phyloP scores from a whole-genome alignment of 306 rosid genomes.

The Lablab purpureus region DNA sequence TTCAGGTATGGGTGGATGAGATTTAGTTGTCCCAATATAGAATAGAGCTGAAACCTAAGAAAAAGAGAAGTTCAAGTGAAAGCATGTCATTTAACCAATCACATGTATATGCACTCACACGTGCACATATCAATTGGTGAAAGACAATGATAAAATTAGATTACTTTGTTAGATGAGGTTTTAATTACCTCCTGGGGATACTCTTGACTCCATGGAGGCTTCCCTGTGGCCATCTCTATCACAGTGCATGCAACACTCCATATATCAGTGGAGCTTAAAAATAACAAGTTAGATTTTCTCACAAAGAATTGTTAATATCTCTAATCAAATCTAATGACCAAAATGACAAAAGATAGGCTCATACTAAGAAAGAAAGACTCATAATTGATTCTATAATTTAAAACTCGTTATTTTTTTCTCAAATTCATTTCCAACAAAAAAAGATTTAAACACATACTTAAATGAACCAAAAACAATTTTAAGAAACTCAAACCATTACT shows the following conservation, averaged over 20 bases:
- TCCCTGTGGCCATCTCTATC: slow-evolving; percentile 98
- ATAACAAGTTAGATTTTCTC: slow-evolving; percentile 30
- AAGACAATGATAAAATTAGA: slow-evolving; percentile 33
- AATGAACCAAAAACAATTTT: not conserved
- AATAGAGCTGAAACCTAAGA: slow-evolving; percentile 91
- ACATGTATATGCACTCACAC: not conserved
- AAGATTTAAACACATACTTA: not conserved
- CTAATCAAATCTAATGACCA: slow-evolving; percentile 27
- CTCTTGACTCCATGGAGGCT: slow-evolving; percentile 99
- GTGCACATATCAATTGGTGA: slow-evolving; percentile 1
- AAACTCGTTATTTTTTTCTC: not conserved
- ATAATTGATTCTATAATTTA: not conserved
- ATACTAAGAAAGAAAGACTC: not conserved
- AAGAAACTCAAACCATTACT: not conserved
- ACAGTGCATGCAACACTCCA: slow-evolving; percentile 99
- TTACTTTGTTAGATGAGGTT: slow-evolving; percentile 31
- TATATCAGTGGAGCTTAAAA: slow-evolving; percentile 89
- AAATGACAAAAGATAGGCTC: slow-evolving; percentile 25
- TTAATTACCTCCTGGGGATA: slow-evolving; percentile 81
- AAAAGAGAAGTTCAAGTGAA: slow-evolving; percentile 43
- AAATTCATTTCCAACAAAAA: not conserved
- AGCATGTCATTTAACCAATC: slow-evolving; percentile 16
- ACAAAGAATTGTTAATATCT: slow-evolving; percentile 11
- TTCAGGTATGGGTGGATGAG: slow-evolving; percentile 97
- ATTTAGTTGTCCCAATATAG: slow-evolving; percentile 88